Conservation (phyloP, 2,329 filamentous ascomycete species). For the Aspergillus awamori region DNA sequence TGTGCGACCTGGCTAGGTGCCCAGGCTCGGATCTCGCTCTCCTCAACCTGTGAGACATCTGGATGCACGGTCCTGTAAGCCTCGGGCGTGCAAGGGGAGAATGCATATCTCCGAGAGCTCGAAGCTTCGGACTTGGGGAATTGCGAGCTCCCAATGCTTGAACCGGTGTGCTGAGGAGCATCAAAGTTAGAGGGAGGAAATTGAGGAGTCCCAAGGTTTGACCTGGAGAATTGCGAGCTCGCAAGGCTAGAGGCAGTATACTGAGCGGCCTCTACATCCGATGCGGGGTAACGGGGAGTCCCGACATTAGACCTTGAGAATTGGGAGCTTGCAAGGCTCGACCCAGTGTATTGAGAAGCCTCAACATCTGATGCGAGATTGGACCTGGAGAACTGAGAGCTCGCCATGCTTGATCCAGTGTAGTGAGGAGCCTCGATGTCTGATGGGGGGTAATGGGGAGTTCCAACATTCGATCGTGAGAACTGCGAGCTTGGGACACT, state of each 20-base stretch:
- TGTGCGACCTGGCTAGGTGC: slow-evolving; percentile 20
- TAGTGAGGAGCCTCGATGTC: not conserved
- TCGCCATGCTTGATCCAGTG: not conserved
- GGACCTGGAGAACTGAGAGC: not conserved
- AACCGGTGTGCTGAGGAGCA: not conserved
- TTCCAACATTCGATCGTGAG: slow-evolving; percentile 30
- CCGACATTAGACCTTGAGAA: no score
- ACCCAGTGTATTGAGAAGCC: not conserved
- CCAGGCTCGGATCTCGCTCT: slow-evolving; percentile 36
- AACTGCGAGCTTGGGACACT: not conserved
- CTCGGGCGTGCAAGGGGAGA: slow-evolving; percentile 41
- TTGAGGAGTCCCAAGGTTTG: not conserved
- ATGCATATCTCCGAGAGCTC: slow-evolving; percentile 13
- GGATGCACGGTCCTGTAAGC: slow-evolving; percentile 56
- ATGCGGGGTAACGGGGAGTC: not conserved
- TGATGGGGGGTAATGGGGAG: not conserved
- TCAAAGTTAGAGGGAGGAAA: not conserved
- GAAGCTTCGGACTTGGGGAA: slow-evolving; percentile 30
- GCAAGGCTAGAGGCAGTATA: not conserved
- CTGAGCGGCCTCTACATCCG: not conserved
- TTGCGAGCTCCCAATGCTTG: not conserved
- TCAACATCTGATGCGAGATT: not conserved
- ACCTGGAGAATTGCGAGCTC: not conserved
- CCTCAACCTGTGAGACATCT: slow-evolving; percentile 33
- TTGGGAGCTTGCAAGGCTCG: no score